phyloP scores from a whole-genome alignment of 768 basidiomycete genomes.

The Calocybe indica region DNA sequence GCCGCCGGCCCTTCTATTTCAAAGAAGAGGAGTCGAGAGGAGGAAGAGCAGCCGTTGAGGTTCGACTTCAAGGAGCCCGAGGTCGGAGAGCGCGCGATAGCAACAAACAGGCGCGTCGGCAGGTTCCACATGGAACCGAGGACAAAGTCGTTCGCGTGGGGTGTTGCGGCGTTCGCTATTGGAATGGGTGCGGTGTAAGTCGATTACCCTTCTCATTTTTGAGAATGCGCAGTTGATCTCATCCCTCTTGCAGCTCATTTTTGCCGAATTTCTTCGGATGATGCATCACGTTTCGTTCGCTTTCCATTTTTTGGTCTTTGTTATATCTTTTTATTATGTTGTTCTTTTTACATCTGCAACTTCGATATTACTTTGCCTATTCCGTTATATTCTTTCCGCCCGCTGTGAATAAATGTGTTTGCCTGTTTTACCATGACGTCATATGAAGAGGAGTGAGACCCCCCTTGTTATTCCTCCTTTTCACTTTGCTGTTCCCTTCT shows the following conservation, averaged over 20 bases:
- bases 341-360: no score
- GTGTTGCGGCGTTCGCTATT: constrained; percentile 76
- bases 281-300: constrained; percentile 7
- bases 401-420: no score
- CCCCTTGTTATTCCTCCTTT: no score
- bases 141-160: constrained; percentile 78
- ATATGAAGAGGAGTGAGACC: no score
- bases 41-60: constrained; percentile 41
- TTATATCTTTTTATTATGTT: no score
- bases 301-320: neutral
- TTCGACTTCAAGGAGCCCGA: constrained; percentile 73
- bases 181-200: constrained; percentile 80
- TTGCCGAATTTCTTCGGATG: constrained; percentile 57
- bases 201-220: neutral
- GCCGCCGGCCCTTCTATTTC: constrained; percentile 17
- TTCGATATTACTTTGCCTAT: no score
- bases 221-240: constrained; percentile 3
- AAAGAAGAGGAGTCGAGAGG: constrained; percentile 55
- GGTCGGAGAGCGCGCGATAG: constrained; percentile 42
- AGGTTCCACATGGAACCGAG: constrained; percentile 56
- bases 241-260: constrained; percentile 35
- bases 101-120: constrained; percentile 58
- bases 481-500: no score
- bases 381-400: no score
- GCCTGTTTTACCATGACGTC: no score